Conservation (phyloP, 345 rosid genomes). For the Citrus unshiu region DNA sequence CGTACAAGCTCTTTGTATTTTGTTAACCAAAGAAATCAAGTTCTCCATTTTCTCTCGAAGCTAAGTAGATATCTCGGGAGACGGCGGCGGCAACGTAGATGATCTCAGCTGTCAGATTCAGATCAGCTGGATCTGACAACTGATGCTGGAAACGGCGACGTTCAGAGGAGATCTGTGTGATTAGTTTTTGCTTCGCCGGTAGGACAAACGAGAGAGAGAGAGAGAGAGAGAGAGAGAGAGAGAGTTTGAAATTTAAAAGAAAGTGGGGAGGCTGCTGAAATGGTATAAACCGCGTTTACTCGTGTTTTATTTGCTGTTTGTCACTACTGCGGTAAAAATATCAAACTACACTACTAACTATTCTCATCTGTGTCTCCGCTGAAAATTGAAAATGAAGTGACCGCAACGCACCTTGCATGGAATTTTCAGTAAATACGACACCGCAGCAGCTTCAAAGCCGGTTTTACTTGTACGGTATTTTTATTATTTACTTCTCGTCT, state of each 20-base stretch:
- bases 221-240: constrained; percentile 18
- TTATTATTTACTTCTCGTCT: not conserved
- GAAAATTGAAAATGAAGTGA: not conserved
- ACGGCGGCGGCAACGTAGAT: not conserved
- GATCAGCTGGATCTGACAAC: constrained; percentile 25
- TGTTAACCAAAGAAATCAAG: constrained; percentile 87
- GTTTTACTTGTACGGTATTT: not conserved
- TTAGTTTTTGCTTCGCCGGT: not conserved
- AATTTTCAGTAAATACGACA: too few relatives aligned
- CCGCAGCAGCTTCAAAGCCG: not conserved
- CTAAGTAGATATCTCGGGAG: constrained; percentile 12
- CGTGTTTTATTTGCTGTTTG: not conserved
- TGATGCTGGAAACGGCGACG: constrained; percentile 5
- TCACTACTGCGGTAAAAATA: not conserved
- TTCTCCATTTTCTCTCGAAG: constrained; percentile 60
- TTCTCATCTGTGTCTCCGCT: too few relatives aligned
- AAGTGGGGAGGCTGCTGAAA: constrained; percentile 1
- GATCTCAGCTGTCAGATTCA: not conserved
- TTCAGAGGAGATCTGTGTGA: constrained; percentile 7
- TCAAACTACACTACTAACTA: too few relatives aligned
- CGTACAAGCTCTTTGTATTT: constrained; percentile 99
- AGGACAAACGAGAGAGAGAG: not conserved
- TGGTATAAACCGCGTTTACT: constrained; percentile 4
- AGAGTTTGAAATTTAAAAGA: constrained; percentile 19
- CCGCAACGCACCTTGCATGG: too few relatives aligned